A percentile compares a stretch with the other conserved stretches of the same genome.
Conservation (phyloP, 768 basidiomycete genomes). For the Sporobolomyces roseus region DNA sequence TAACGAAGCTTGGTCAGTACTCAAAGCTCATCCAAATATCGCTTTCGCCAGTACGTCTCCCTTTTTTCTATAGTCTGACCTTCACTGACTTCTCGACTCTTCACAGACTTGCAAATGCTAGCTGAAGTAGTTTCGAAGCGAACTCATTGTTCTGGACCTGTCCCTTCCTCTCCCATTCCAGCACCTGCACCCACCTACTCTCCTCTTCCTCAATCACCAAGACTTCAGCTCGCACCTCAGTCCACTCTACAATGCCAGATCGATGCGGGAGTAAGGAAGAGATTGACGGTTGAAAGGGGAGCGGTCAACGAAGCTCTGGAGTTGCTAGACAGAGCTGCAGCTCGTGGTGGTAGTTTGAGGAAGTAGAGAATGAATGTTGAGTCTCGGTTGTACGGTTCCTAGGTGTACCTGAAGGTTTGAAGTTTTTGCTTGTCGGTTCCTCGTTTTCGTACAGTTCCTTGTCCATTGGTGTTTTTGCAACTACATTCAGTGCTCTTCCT, state of each 20-base stretch:
- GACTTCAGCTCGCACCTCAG: constrained; percentile 23
- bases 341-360: constrained; percentile 11
- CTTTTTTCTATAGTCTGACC: not conserved
- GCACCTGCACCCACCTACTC: not conserved
- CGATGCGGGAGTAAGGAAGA: constrained; percentile 33
- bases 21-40: constrained; percentile 84
- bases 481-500: not conserved
- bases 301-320: constrained; percentile 45
- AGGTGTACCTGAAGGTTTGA: not conserved
- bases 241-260: constrained; percentile 25
- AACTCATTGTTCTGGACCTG: constrained; percentile 69
- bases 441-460: too few relatives aligned
- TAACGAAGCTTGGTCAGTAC: constrained; percentile 71
- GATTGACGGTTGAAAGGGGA: constrained; percentile 42
- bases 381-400: not conserved
- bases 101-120: constrained; percentile 66
- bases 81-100: not conserved
- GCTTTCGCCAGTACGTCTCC: constrained; percentile 58
- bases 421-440: not conserved
- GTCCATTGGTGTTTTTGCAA: not conserved
- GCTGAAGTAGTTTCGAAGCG: constrained; percentile 84
- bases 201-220: not conserved
- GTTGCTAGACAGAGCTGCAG: constrained; percentile 40
- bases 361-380: not conserved
- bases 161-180: not conserved